phyloP scores from a whole-genome alignment of 805 yeast species.

The Yarrowia divulgata region DNA sequence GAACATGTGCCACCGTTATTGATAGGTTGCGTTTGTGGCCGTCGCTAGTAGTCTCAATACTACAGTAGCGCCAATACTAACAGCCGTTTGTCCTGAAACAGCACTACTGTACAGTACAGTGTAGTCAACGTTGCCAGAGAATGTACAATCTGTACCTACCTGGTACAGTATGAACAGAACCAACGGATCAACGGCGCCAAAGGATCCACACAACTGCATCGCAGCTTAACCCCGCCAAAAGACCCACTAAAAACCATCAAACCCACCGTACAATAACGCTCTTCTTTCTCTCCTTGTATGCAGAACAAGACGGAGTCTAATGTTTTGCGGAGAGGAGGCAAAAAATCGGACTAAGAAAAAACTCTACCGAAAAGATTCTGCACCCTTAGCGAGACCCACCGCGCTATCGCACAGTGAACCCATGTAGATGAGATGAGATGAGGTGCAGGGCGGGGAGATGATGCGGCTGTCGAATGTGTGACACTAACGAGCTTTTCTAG shows the following conservation, averaged over 20 bases:
- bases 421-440: background rate
- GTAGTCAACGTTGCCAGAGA: too few species aligned
- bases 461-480: background rate
- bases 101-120: too few species aligned
- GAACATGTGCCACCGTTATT: too few species aligned
- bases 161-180: too few species aligned
- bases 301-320: background rate
- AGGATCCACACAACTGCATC: too few species aligned
- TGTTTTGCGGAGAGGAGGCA: background rate
- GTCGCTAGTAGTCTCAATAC: too few species aligned
- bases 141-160: too few species aligned
- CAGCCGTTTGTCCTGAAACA: too few species aligned
- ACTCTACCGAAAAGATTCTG: background rate
- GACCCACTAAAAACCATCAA: background rate
- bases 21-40: too few species aligned
- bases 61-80: too few species aligned
- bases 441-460: background rate
- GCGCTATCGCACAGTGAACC: background rate
- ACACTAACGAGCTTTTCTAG: too few species aligned
- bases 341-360: background rate
- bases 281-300: background rate
- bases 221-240: conserved; percentile 9
- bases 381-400: conserved; percentile 8
- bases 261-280: background rate
- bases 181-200: too few species aligned